Evolutionary conservation across 2,329 filamentous ascomycete genomes (phyloP).

Genomic region (Westerdykella ornata): DNA sequence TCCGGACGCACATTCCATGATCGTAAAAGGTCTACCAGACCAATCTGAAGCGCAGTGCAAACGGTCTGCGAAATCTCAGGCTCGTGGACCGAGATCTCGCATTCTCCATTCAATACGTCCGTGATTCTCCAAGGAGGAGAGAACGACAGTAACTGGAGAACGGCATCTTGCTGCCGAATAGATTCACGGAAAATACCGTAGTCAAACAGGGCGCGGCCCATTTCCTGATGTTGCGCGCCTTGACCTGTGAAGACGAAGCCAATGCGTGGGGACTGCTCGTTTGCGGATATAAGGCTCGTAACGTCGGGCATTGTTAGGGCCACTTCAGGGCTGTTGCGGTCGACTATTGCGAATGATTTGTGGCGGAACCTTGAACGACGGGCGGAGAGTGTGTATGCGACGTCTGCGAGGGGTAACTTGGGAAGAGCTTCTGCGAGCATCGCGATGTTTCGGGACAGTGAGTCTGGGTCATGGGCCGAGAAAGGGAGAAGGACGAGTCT

Average conservation of each 20-base stretch:
- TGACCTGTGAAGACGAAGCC: conserved; percentile 15
- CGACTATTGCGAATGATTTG: conserved; percentile 6
- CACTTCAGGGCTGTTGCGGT: background rate
- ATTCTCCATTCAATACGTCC: conserved; percentile 8
- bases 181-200: conserved; percentile 5
- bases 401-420: conserved; percentile 4
- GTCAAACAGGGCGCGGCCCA: conserved; percentile 8
- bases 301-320: background rate
- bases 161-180: conserved; percentile 5
- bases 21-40: conserved; percentile 13
- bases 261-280: conserved; percentile 7
- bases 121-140: conserved; percentile 7
- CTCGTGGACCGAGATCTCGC: conserved; percentile 5
- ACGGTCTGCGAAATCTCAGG: conserved; percentile 14
- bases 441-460: conserved; percentile 4
- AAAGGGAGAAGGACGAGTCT: conserved; percentile 10
- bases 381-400: conserved; percentile 13
- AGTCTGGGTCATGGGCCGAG: conserved; percentile 11
- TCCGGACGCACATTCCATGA: conserved; percentile 9
- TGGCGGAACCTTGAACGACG: conserved; percentile 5
- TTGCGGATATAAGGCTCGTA: background rate
- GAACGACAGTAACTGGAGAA: conserved; percentile 5
- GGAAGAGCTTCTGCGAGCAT: background rate
- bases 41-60: conserved; percentile 21
- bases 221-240: conserved; percentile 10